Percentiles rank a stretch among this genome's conserved stretches.
Conservation (phyloP, 2,329 filamentous ascomycete species). For the Didymella keratinophila region DNA sequence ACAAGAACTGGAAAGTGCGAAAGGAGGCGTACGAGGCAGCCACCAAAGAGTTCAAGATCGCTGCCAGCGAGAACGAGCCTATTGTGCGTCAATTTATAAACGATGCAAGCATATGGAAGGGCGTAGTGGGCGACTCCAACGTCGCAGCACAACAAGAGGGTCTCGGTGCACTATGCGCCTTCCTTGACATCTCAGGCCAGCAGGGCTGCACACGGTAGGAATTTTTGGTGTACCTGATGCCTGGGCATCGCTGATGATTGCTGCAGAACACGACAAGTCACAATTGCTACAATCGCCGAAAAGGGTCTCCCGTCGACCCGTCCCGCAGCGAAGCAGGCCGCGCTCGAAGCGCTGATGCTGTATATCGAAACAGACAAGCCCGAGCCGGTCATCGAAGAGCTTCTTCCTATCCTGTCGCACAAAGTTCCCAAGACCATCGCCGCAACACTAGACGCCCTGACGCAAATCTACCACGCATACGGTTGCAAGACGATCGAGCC, state of each 20-base stretch:
- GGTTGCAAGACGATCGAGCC: slow-evolving; percentile 94
- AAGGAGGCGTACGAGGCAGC: slow-evolving; percentile 96
- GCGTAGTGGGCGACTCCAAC: slow-evolving; percentile 90
- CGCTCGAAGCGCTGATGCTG: slow-evolving; percentile 84
- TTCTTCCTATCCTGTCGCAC: slow-evolving; percentile 81
- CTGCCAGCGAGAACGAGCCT: slow-evolving; percentile 84
- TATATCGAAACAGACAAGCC: slow-evolving; percentile 90
- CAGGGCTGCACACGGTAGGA: slow-evolving; percentile 76
- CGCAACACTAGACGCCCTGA: slow-evolving; percentile 77
- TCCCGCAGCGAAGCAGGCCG: slow-evolving; percentile 85
- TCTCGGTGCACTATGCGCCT: slow-evolving; percentile 84
- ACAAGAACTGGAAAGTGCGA: slow-evolving; percentile 98
- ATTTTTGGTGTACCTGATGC: neutral
- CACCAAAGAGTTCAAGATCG: slow-evolving; percentile 82
- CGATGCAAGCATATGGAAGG: slow-evolving; percentile 89
- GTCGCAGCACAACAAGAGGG: slow-evolving; percentile 96
- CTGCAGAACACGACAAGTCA: slow-evolving; percentile 73
- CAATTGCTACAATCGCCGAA: slow-evolving; percentile 82
- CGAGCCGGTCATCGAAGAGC: slow-evolving; percentile 86
- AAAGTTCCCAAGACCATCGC: slow-evolving; percentile 92
- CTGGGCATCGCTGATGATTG: slow-evolving; percentile 25
- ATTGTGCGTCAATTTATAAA: slow-evolving; percentile 87
- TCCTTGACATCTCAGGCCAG: slow-evolving; percentile 86
- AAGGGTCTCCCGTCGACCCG: slow-evolving; percentile 90
- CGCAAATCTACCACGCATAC: slow-evolving; percentile 88